Base-by-base conservation (phyloP, 495 filamentous ascomycete genomes). In the Rhypophila decipiens region DNA sequence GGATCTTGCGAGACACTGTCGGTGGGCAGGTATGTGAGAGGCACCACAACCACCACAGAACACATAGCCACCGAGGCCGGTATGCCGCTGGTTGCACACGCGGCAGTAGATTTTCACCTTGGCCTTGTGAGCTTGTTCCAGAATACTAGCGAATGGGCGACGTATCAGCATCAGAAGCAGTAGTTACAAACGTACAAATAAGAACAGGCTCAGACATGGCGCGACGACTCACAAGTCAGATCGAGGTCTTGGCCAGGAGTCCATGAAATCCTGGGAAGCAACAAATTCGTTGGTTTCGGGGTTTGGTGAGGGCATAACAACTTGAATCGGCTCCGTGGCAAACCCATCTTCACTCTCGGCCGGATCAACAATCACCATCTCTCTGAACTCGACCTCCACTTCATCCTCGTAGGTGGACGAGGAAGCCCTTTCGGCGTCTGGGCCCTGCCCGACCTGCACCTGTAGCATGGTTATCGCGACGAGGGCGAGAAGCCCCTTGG, bases 401-500 rank as follows among this genome's bases (percentile, higher is more conserved):
- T 46, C 43, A 46, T 46, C 33, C 3, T 46, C 43, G 20, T 36
- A 46, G 43, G 18, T 23, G n/a, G 20, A n/a, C n/a, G n/a, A n/a
- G n/a, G n/a, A n/a, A n/a, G n/a, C n/a, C n/a, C n/a, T n/a, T n/a
- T n/a, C 12, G 9, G 7, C 38, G 19, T 8, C 38, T 40, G 21
- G 36, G 36, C n/a, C 36, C 36, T 18, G 36, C 3, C 9, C 2
- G 13, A 17, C 36, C n/a, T 18, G 36, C 20, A 18, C 10, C n/a
- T 18, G 9, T 17, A 13, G 15, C 31, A 35, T 35, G 2, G 3
- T 35, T 11, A 35, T 12, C 12, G 12, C 12, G 5, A 2, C 12
- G 5, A 11, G 17, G 5, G 31, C 31, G 31, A n/a, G n/a, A n/a
- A n/a, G n/a, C n/a, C n/a, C n/a, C n/a, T 2, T 35, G 31, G 31